Conservation (phyloP, 306 rosid species). For the Echinosophora koreensis region DNA sequence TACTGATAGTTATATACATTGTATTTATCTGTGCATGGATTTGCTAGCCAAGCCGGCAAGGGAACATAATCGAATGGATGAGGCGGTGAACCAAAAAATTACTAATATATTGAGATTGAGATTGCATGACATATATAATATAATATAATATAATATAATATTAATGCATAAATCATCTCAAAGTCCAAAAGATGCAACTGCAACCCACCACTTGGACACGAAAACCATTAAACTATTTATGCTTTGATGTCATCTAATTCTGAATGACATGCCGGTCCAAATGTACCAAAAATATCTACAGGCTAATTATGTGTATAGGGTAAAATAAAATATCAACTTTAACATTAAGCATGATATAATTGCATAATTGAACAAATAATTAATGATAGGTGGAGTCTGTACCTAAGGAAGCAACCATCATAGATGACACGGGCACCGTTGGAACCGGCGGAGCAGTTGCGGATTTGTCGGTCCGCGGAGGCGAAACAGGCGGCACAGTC, state of each 20-base stretch:
- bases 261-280: not conserved
- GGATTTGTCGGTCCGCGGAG: constrained; percentile 56
- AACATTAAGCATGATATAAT: not conserved
- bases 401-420: constrained; percentile 86
- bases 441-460: constrained; percentile 71
- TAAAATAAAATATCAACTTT: not conserved
- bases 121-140: not conserved
- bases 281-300: not conserved
- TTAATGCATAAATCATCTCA: not conserved
- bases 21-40: too few relatives aligned
- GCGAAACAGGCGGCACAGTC: constrained; percentile 64
- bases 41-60: too few relatives aligned
- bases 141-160: too few relatives aligned
- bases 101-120: not conserved
- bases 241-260: not conserved
- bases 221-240: constrained; percentile 2
- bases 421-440: constrained; percentile 81
- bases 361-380: not conserved
- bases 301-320: too few relatives aligned
- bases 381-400: constrained; percentile 1
- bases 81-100: not conserved
- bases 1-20: too few relatives aligned
- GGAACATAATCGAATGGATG: too few relatives aligned
- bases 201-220: not conserved
- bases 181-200: not conserved